A percentile compares a stretch with the other conserved stretches of the same genome.
phyloP scores from a whole-genome alignment of 441 rosid genomes.

The Populus tomentosa region DNA sequence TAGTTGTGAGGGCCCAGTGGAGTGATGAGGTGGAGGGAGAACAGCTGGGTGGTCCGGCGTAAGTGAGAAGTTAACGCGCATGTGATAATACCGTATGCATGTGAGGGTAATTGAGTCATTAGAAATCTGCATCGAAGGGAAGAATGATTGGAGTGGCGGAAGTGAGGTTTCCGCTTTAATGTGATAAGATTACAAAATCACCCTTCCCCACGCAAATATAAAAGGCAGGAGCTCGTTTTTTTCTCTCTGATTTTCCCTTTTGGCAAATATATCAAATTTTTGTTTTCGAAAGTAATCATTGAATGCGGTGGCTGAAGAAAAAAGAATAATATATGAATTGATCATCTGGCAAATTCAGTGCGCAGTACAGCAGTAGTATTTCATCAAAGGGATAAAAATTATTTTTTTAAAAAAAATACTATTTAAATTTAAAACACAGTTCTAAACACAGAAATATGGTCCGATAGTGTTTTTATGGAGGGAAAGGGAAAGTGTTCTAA shows the following conservation, averaged over 20 bases:
- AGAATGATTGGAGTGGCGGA: neutral
- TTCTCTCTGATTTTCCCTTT: neutral
- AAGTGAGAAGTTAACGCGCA: conserved; percentile 32
- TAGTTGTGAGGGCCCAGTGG: conserved; percentile 19
- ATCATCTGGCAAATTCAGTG: too few relatives aligned
- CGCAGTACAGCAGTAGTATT: too few relatives aligned
- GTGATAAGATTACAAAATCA: neutral
- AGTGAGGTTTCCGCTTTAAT: neutral
- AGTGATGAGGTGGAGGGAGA: conserved; percentile 37
- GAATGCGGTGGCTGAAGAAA: too few relatives aligned
- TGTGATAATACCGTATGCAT: conserved; percentile 21
- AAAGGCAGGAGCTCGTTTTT: neutral
- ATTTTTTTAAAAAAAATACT: too few relatives aligned
- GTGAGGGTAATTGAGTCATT: neutral
- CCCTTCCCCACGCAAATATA: neutral
- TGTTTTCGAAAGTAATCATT: too few relatives aligned
- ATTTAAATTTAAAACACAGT: too few relatives aligned
- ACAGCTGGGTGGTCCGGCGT: conserved; percentile 34
- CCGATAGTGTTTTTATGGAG: too few relatives aligned
- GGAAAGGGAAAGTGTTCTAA: too few relatives aligned
- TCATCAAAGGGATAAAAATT: too few relatives aligned
- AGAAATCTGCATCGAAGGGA: neutral
- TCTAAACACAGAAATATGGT: too few relatives aligned
- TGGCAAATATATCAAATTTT: too few relatives aligned
- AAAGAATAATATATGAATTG: too few relatives aligned